These are phyloP conservation scores for Neophaeococcomyces mojaviensis DNA, from an alignment of 2,329 filamentous ascomycete species.

Conservation along the genomic window DNA sequence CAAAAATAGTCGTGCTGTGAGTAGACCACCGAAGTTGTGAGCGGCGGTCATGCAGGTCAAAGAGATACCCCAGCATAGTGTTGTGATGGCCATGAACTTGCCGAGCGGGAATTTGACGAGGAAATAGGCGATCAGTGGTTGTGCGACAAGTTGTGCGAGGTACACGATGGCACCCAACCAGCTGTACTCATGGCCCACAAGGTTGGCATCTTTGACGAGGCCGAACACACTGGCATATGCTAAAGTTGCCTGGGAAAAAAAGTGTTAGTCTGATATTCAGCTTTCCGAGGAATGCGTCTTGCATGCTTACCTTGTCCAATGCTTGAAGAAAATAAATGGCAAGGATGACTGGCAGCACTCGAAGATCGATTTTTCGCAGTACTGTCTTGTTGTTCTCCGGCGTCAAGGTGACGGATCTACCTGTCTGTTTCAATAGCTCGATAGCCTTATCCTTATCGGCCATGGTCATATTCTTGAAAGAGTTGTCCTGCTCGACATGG, in stretches of 20 bases:
- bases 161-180: conserved; percentile 49
- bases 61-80: conserved; percentile 46
- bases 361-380: conserved; percentile 44
- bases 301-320: conserved; percentile 50
- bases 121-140: conserved; percentile 46
- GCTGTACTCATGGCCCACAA: conserved; percentile 49
- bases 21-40: conserved; percentile 42
- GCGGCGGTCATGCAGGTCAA: conserved; percentile 48
- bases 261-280: too few relatives aligned
- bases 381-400: conserved; percentile 47
- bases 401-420: conserved; percentile 42
- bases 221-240: conserved; percentile 58
- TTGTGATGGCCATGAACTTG: conserved; percentile 49
- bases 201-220: conserved; percentile 50
- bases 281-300: too few relatives aligned
- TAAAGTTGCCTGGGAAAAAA: conserved; percentile 45
- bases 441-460: conserved; percentile 41
- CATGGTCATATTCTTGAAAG: conserved; percentile 6
- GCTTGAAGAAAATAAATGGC: conserved; percentile 57
- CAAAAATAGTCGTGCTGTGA: conserved; percentile 49
- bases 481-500: conserved; percentile 4
- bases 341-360: conserved; percentile 49
- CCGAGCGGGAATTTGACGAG: conserved; percentile 55
- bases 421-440: conserved; percentile 41
- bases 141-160: conserved; percentile 47